A percentile compares a stretch with the other conserved stretches of the same genome.
phyloP scores from a whole-genome alignment of 306 rosid genomes.

The Hylodesmum podocarpum region DNA sequence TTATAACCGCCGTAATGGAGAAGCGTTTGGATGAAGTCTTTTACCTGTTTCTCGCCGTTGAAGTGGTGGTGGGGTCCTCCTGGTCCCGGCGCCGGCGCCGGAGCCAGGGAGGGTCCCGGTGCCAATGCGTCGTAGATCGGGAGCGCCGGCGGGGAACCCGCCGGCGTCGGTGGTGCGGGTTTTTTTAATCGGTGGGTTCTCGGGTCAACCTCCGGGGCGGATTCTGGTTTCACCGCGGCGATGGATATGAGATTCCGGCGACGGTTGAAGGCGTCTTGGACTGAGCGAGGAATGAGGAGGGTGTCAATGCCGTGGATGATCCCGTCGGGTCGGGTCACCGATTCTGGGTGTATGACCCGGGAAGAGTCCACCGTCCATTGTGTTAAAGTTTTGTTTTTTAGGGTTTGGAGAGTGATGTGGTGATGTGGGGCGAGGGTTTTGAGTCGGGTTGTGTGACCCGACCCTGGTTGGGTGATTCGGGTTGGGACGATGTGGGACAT shows the following conservation, averaged over 20 bases:
- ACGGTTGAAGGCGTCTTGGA: conserved; percentile 65
- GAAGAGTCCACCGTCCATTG: conserved; percentile 50
- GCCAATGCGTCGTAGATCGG: conserved; percentile 77
- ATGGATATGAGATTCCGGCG: conserved; percentile 65
- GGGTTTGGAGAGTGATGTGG: conserved; percentile 13
- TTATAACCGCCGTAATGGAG: conserved; percentile 82
- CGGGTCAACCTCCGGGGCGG: conserved; percentile 73
- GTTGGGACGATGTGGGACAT: conserved; percentile 62
- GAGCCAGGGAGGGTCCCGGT: conserved; percentile 68
- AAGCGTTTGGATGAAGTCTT: conserved; percentile 75
- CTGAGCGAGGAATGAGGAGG: conserved; percentile 62
- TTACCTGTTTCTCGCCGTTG: conserved; percentile 69
- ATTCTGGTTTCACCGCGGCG: conserved; percentile 75
- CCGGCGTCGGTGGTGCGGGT: conserved; percentile 43
- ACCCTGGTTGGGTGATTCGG: conserved; percentile 23
- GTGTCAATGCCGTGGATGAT: conserved; percentile 78
- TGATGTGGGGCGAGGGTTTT: conserved; percentile 32
- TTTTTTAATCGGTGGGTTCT: conserved; percentile 68
- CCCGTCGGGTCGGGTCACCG: conserved; percentile 66
- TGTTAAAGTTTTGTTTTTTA: not conserved
- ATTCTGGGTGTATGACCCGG: conserved; percentile 41
- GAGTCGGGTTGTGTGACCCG: not conserved
- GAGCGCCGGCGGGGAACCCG: conserved; percentile 60
- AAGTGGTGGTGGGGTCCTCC: conserved; percentile 82
- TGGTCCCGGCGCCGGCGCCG: conserved; percentile 89